Evolutionary conservation across 371 early-diverging fungal genomes (phyloP).

Genomic region (Mucor velutinosus): DNA sequence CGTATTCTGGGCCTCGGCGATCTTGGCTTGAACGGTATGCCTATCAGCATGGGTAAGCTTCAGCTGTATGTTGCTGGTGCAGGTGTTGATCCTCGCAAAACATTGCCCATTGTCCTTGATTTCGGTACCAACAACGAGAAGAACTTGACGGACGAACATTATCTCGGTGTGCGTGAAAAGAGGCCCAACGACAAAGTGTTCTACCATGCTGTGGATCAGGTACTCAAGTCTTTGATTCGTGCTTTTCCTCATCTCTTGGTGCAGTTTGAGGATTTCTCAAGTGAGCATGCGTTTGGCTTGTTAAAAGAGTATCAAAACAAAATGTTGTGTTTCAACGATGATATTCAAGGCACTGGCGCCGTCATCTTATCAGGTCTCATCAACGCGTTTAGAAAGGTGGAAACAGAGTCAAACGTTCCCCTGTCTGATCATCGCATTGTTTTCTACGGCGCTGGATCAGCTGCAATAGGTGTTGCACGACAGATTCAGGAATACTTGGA

Average conservation of each 20-base stretch:
- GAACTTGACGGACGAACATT: constrained; percentile 81
- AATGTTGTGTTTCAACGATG: constrained; percentile 75
- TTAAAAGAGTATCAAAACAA: constrained; percentile 68
- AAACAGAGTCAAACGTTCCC: constrained; percentile 56
- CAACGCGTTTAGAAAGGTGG: constrained; percentile 74
- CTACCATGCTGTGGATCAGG: constrained; percentile 78
- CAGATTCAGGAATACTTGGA: constrained; percentile 79
- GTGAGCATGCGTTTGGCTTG: constrained; percentile 84
- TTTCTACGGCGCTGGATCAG: constrained; percentile 88
- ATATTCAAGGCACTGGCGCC: constrained; percentile 83
- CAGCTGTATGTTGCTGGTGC: constrained; percentile 90
- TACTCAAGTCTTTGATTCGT: constrained; percentile 68
- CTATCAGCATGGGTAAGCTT: constrained; percentile 91
- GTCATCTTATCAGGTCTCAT: constrained; percentile 91
- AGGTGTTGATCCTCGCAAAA: constrained; percentile 85
- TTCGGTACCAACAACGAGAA: constrained; percentile 86
- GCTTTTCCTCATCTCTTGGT: constrained; percentile 80
- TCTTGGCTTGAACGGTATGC: constrained; percentile 90
- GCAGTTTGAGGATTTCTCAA: constrained; percentile 93
- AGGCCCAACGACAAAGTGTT: constrained; percentile 76
- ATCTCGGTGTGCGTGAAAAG: constrained; percentile 78
- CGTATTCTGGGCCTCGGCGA: constrained; percentile 94
- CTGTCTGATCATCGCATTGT: constrained; percentile 81
- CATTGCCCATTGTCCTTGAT: constrained; percentile 87
- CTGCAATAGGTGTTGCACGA: constrained; percentile 89